A percentile compares a stretch with the other conserved stretches of the same genome.
These are phyloP conservation scores for peach (Prunus persica) DNA, from an alignment of 306 rosid genomes.

Conservation along the genomic window DNA sequence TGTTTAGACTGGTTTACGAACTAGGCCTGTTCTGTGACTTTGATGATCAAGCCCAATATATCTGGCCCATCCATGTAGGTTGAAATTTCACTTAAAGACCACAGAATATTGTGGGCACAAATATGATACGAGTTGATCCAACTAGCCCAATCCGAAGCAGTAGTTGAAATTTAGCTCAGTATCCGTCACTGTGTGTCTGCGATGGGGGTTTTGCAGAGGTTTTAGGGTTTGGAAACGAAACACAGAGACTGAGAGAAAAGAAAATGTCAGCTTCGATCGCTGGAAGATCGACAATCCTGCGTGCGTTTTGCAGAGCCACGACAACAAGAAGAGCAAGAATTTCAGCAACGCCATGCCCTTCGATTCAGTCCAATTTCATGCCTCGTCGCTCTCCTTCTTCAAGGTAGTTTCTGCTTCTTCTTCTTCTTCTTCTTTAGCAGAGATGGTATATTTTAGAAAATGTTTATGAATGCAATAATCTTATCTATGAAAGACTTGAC, in stretches of 20 bases:
- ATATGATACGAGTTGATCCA: background rate
- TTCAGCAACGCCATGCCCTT: constrained; percentile 11
- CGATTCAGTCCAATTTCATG: constrained; percentile 22
- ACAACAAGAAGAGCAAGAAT: constrained; percentile 2
- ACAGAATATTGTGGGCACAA: background rate
- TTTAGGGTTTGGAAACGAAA: constrained; percentile 25
- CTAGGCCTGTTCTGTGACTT: too few relatives aligned
- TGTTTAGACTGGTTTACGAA: too few relatives aligned
- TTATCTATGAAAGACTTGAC: background rate
- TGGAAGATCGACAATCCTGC: constrained; percentile 28
- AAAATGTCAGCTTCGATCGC: constrained; percentile 42
- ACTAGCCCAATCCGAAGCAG: background rate
- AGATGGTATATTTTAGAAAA: background rate
- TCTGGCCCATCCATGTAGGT: background rate
- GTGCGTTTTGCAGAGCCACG: constrained; percentile 22
- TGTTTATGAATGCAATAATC: background rate
- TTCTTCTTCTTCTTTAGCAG: background rate
- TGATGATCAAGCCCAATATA: too few relatives aligned
- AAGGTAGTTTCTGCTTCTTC: constrained; percentile 11
- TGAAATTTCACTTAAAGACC: background rate
- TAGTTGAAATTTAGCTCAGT: background rate
- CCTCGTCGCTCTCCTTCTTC: constrained; percentile 22
- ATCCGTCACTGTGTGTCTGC: background rate
- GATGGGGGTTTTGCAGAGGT: constrained; percentile 28
- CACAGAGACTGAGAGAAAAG: background rate